A percentile compares a stretch with the other conserved stretches of the same genome.
Evolutionary conservation across 2,329 filamentous ascomycete species (phyloP).

Genomic region (Scedosporium minutisporum): DNA sequence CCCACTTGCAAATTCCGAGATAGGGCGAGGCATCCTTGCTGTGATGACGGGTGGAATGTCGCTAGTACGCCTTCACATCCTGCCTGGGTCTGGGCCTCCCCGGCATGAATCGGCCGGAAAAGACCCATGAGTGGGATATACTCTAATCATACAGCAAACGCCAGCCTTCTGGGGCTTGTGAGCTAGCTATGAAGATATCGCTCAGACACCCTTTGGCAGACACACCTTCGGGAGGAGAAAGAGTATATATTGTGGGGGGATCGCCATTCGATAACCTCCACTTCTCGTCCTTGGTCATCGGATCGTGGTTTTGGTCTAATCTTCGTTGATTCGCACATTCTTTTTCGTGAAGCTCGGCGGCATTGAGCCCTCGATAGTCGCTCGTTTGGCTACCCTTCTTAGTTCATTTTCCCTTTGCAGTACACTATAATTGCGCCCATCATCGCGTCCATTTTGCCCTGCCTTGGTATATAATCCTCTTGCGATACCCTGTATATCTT

Average conservation of each 20-base stretch:
- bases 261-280: background rate
- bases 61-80: background rate
- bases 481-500: no score
- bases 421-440: no score
- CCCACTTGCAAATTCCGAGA: background rate
- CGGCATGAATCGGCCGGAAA: background rate
- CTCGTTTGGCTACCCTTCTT: background rate
- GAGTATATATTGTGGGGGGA: background rate
- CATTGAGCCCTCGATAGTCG: background rate
- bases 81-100: background rate
- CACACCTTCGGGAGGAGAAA: background rate
- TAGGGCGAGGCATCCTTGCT: background rate
- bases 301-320: background rate
- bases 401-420: no score
- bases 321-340: background rate
- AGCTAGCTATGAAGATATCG: no score
- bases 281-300: background rate
- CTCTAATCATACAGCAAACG: no score
- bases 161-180: no score
- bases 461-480: no score
- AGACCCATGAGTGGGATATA: no score
- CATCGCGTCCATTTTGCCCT: no score
- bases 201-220: no score
- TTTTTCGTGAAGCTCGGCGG: background rate
- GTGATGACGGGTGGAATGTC: background rate